Conservation (phyloP, 148 eudicot species). For the Cornus florida region DNA sequence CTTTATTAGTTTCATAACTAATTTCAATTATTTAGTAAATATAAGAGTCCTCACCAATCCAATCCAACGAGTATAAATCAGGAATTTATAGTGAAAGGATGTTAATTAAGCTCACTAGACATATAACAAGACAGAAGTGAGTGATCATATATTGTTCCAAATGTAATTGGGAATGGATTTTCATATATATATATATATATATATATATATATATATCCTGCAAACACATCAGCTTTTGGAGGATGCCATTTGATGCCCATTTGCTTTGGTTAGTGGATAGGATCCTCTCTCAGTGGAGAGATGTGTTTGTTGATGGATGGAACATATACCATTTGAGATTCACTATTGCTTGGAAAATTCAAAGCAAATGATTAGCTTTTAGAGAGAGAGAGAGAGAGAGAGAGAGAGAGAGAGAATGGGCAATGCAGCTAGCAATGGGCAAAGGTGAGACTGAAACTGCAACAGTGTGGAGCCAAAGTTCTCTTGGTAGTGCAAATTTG, state of each 20-base stretch:
- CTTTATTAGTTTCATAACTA: conserved; percentile 15
- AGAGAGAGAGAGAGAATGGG: neutral
- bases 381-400: conserved; percentile 10
- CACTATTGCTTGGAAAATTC: conserved; percentile 15
- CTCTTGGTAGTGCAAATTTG: conserved; percentile 5
- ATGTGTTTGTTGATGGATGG: conserved; percentile 34
- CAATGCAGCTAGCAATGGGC: neutral
- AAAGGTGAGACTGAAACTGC: conserved; percentile 7
- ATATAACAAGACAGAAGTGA: neutral
- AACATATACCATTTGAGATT: conserved; percentile 36
- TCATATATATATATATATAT: neutral
- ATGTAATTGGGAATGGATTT: conserved; percentile 25
- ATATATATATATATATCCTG: conserved; percentile 6
- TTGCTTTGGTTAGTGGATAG: conserved; percentile 36
- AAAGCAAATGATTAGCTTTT: conserved; percentile 21
- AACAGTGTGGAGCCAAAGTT: conserved; percentile 8
- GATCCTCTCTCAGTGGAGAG: conserved; percentile 15
- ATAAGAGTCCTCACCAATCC: neutral
- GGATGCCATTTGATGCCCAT: conserved; percentile 37
- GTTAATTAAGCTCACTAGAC: neutral
- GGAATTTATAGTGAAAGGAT: neutral
- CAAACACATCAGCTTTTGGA: conserved; percentile 34
- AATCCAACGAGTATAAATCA: neutral
- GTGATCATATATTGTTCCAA: conserved; percentile 4
- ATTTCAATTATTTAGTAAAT: neutral